Base-by-base conservation (phyloP, 805 yeast species). In the Teunomyces panamensis region DNA sequence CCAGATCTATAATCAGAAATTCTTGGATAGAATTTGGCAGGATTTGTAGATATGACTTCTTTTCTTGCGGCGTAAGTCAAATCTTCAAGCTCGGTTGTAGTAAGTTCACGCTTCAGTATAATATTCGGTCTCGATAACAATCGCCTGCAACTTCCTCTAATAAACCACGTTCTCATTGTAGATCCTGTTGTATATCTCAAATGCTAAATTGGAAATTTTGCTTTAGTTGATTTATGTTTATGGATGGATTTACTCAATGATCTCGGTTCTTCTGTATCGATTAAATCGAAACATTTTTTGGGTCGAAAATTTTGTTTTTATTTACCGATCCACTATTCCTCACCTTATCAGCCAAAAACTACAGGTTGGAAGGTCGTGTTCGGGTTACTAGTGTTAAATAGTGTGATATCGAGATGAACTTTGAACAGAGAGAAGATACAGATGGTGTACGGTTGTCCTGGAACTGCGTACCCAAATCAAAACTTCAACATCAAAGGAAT, bases 381-480 rank as follows among this genome's bases (percentile, higher is more conserved):
- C 9, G 9, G 27, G 14, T 29, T 37, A 24, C 41, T 37, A 13
- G 41, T 7, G 17, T 8, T 6, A 20, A 35, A 35, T 11, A 37
- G 16, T 26, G 16, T 37, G 13, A 13, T n/a, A 1, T 9, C n/a
- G 20, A 47, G 13, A 72, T 72, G 77, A 67, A 67, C 53, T 78
- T 80, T 55, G 83, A 79, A 56, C 70, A 70, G 13, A 67, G 76
- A 55, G 96, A 87, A 62, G 94, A 87, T 61, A 62, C 67, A 45
- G 85, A 86, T 55, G 94, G 94, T 42, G 79, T 85, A 35, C 78
- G 94, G 57, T 75, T 84, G 62, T 75, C 91, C 5, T 87, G 94
- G 90, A 85, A 84, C 60, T 68, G 71, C 8, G 63, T 83, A 10
- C 87, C 87, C 5, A 68, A 75, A 37, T 69, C 80, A n/a, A 77